Evolutionary conservation across 441 rosid species (phyloP), one percentile per base, ranked within the genome.

Genomic region (Populus hybrid): DNA sequence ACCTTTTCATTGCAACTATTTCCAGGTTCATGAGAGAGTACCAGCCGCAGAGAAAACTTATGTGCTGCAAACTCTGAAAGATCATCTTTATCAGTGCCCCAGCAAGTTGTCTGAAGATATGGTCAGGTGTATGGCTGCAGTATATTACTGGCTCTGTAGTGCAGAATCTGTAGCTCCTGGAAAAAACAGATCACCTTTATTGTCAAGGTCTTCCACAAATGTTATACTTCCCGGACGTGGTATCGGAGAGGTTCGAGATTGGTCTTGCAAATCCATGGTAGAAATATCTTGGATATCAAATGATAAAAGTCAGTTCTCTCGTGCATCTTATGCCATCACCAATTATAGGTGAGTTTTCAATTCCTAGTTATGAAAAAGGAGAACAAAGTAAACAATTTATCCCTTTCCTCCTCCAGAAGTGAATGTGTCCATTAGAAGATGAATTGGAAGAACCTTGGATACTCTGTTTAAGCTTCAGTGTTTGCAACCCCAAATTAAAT

Each of bases 91-190:
- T 67, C 92, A 92, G 80, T 94, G 97, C 69, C 98, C 98, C 36
- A 89, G 85, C 85, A 90, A 89, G 84, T 85, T 94, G 80, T 94
- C 97, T 9, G 97, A 92, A 83, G 97, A 94, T 78, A 90, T 94
- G 97, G 93, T 93, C 69, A 86, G 88, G 82, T 89, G 89, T 76
- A 94, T 94, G 95, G 94, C 91, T 75, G 86, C 91, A 63, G 92
- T 91, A 38, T 93, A 90, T 80, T 90, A 90, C 81, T 89, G 98
- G 91, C 92, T 94, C 14, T 82, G 88, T 16, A 84, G 86, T 65
- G 71, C 89, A 72, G 74, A 87, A 59, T 88, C 92, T 72, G 61
- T 61, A 16, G 80, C 82, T 72, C 70, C 86, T 59, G 86, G 79
- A 23, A 89, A 85, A 82, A 82, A 73, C 19, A 83, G 78, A 28